Percentiles rank a stretch among this genome's conserved stretches.
Conservation (phyloP, 2,329 filamentous ascomycete species). For the Colletotrichum musicola region DNA sequence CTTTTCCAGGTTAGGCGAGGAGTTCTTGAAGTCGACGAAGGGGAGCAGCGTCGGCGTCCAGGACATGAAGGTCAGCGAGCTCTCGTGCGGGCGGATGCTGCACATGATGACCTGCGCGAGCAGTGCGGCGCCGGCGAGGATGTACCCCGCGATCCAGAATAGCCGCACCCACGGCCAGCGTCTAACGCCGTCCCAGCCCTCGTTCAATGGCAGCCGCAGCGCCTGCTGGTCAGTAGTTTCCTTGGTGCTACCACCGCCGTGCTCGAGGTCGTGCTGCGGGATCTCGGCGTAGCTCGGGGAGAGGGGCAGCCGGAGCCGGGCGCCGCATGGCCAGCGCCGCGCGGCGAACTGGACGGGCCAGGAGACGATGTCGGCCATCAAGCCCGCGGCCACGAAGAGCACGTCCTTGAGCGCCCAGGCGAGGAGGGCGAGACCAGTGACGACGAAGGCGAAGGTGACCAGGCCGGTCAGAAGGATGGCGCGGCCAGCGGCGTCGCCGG, state of each 20-base stretch:
- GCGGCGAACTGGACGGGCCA: conserved; percentile 41
- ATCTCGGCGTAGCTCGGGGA: conserved; percentile 41
- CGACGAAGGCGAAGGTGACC: conserved; percentile 43
- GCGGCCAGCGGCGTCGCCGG: conserved; percentile 47
- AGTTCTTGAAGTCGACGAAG: conserved; percentile 48
- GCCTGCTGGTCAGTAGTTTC: conserved; percentile 27
- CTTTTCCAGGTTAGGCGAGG: conserved; percentile 44
- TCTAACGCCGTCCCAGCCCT: conserved; percentile 13
- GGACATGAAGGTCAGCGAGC: conserved; percentile 50
- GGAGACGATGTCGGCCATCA: conserved; percentile 44
- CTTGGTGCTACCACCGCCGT: background rate
- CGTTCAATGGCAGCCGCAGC: conserved; percentile 1
- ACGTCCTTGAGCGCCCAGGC: conserved; percentile 45
- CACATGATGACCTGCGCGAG: conserved; percentile 41
- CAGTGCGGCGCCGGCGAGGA: conserved; percentile 36
- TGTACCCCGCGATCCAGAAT: conserved; percentile 24
- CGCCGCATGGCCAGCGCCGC: conserved; percentile 16
- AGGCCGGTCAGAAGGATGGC: conserved; percentile 48
- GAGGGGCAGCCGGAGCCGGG: background rate
- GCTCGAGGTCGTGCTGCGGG: conserved; percentile 44
- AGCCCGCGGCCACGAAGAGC: conserved; percentile 40
- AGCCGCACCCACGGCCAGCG: conserved; percentile 15
- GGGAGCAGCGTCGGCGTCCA: conserved; percentile 51
- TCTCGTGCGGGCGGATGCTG: conserved; percentile 45
- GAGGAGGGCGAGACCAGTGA: conserved; percentile 36